These are phyloP conservation scores for Lasiosphaeris hirsuta DNA, from an alignment of 495 filamentous ascomycete species.

Conservation along the genomic window DNA sequence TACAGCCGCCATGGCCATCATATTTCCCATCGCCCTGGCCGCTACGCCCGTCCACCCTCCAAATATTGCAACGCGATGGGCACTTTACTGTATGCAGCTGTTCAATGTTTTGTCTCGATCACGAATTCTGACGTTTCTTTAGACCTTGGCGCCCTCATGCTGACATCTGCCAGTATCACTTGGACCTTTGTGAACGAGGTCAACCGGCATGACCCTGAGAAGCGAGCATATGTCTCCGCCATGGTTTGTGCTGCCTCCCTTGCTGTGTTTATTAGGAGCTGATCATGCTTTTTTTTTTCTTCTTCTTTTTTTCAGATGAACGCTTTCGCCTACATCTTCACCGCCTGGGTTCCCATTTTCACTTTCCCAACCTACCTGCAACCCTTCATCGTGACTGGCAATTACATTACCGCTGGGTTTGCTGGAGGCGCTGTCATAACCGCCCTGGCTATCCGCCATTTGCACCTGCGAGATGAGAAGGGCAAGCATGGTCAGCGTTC, in stretches of 20 bases:
- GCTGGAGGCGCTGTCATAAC: no score
- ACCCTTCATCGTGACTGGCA: conserved; percentile 9
- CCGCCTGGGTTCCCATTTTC: conserved; percentile 15
- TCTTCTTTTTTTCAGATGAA: conserved; percentile 10
- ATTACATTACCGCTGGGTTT: conserved; percentile 4
- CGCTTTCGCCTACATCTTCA: conserved; percentile 13
- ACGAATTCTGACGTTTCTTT: neutral
- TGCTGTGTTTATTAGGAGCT: neutral
- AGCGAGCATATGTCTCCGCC: conserved; percentile 13
- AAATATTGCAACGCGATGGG: conserved; percentile 13
- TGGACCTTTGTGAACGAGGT: conserved; percentile 15
- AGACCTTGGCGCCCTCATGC: conserved; percentile 9
- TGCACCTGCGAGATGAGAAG: conserved; percentile 8
- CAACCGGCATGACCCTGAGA: conserved; percentile 13
- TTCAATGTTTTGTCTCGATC: neutral
- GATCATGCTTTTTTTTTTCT: neutral
- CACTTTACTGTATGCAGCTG: conserved; percentile 9
- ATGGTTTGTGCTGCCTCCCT: conserved; percentile 2
- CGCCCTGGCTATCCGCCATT: neutral
- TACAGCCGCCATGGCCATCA: conserved; percentile 12
- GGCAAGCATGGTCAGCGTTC: neutral
- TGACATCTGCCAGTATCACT: conserved; percentile 9
- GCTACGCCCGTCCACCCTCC: conserved; percentile 13
- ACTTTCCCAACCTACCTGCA: conserved; percentile 13
- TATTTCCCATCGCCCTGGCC: conserved; percentile 16